phyloP scores from a whole-genome alignment of 140 eudicot genomes.

The Stevia rebaudiana region DNA sequence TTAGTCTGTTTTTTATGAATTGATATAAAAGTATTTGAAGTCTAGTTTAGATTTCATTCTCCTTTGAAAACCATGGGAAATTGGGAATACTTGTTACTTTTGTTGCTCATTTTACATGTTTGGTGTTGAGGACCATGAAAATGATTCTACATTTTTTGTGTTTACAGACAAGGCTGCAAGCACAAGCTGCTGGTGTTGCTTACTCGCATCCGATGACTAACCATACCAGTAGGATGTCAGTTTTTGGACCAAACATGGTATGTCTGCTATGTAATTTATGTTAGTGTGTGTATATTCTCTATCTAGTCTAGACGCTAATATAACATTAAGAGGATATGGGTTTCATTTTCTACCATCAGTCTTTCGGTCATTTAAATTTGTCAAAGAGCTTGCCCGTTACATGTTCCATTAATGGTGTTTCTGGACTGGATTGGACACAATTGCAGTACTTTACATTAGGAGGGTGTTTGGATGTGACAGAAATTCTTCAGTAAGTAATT shows the following conservation, averaged over 20 bases:
- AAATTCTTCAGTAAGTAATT: no score
- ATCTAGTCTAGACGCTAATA: no score
- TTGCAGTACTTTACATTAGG: not conserved
- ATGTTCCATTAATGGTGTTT: not conserved
- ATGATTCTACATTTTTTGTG: not conserved
- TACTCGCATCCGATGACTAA: conserved; percentile 89
- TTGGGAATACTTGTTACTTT: no score
- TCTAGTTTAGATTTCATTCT: not conserved
- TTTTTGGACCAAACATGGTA: conserved; percentile 96
- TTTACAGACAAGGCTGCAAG: conserved; percentile 90
- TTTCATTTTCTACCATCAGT: not conserved
- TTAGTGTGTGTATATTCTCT: no score
- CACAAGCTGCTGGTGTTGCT: conserved; percentile 94
- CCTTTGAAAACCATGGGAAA: not conserved
- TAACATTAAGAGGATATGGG: not conserved
- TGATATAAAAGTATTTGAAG: not conserved
- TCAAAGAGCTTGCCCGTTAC: not conserved
- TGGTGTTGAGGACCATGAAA: not conserved
- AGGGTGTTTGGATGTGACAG: not conserved
- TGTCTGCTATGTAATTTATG: not conserved
- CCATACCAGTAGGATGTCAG: conserved; percentile 69
- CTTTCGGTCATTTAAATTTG: not conserved
- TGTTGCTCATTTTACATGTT: not conserved
- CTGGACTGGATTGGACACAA: not conserved
- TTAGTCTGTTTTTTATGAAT: not conserved